Percentiles rank a stretch among this genome's conserved stretches.
Conservation (phyloP, 225 moss, liverwort and hornwort genomes). For the Pseudisothecium myosuroides region DNA sequence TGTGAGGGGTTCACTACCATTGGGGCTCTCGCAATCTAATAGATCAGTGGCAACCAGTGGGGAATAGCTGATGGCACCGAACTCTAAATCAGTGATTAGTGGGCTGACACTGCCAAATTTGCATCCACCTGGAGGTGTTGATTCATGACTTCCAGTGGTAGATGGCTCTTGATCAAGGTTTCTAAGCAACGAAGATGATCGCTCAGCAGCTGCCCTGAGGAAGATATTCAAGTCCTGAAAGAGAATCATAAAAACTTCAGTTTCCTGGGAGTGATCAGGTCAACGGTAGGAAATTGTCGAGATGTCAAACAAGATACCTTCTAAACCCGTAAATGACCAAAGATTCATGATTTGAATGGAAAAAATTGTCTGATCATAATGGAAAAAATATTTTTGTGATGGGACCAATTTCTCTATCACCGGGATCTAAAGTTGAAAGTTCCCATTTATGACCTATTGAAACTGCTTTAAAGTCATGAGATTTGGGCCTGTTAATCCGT, state of each 20-base stretch:
- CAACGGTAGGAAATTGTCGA: background rate
- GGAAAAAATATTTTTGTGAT: background rate
- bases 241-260: background rate
- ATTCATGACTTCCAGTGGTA: background rate
- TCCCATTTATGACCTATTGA: background rate
- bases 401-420: background rate
- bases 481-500: background rate
- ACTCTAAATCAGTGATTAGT: background rate
- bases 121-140: background rate
- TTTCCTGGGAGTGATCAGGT: background rate
- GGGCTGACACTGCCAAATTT: background rate
- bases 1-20: background rate
- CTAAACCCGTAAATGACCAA: background rate
- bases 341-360: background rate
- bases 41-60: constrained; percentile 4
- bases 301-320: background rate
- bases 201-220: constrained; percentile 1
- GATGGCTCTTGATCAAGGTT: background rate
- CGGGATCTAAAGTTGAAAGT: background rate
- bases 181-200: background rate
- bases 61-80: constrained; percentile 15
- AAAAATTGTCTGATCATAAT: background rate
- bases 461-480: background rate
- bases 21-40: constrained; percentile 1
- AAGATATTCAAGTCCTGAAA: constrained; percentile 13